Evolutionary conservation across 495 filamentous ascomycete genomes (phyloP), one percentile per base, ranked within the genome.

Genomic region (Penicillium waksmanii): DNA sequence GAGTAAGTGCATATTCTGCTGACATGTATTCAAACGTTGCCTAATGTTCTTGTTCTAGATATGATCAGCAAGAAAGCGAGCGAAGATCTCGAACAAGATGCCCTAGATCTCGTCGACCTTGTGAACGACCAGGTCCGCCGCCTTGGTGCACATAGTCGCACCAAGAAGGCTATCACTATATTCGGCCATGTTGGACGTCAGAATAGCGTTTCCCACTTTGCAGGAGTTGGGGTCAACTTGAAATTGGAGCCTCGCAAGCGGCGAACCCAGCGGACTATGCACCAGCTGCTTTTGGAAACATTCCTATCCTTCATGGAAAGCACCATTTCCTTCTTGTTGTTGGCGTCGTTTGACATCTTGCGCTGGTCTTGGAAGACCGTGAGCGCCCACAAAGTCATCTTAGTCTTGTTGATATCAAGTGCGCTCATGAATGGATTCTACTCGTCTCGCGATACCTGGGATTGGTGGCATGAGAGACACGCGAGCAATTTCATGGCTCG

Each of bases 141-240:
- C 65, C 84, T 98, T 0, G 93, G 66, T 35, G 80, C 86, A 44
- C 86, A 94, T 69, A 89, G 87, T 68, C 86, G 90, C 54, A 97
- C 93, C 44, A 94, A 93, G 75, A 91, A 94, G 61, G 93, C 93
- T 42, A 89, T 96, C 53, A 85, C 89, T 54, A 91, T 97, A 19
- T 98, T 97, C 70, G 95, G 95, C 50, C 83, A 88, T 54, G 80
- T 98, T 47, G 93, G 93, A 34, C 82, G 88, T 55, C 88, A 92
- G 68, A 86, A 72, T 13, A 79, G 86, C 48, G 80, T 81, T 13
- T 80, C 89, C 3, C 82, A 92, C 27, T 89, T 93, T 67, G 76
- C 83, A 27, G 58, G 69, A 48, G 66, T 67, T 61, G 70, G 79
- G 18, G 56, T 57, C n/a, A 67, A 80, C 51, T 56, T 76, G 53